Base-by-base conservation (phyloP, 2,329 filamentous ascomycete species). In the Alternaria brassicae region DNA sequence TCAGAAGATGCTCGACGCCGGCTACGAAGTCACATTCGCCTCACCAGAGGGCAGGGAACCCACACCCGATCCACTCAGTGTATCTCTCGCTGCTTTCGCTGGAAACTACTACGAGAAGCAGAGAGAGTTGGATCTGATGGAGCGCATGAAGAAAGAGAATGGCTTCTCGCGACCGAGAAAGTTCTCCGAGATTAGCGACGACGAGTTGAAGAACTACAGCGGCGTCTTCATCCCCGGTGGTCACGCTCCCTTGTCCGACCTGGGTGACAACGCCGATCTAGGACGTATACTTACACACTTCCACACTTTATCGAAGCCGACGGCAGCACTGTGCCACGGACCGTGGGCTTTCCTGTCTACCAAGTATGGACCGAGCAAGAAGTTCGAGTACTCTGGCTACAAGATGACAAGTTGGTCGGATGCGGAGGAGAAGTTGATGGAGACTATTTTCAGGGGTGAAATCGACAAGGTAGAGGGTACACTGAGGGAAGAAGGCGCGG, bases 151-250 rank as follows among this genome's bases (percentile, higher is more conserved):
- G 66, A 71, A 71, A 15, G 79, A 82, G 39, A 82, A 82, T 15
- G 80, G 80, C 0, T 80, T 83, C 59, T 67, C 65, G 2, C 56
- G 48, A 1, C 81, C 81, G 0, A 74, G 73, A 10, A 72, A 73
- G 5, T 80, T 83, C 50, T 64, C 62, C 4, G 70, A 75, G 17
- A 79, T 82, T 32, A 70, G 62, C n/a, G 76, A 82, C 32, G 73
- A 76, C 0, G 79, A 82, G 53, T 57, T 83, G 40, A 61, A 74
- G 27, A 63, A 64, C 0, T 83, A 78, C 41, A 72, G 67, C 0
- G 81, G 80, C 1, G 68, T 82, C 0, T 81, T 82, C 51, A 79
- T 83, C 15, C 81, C 81, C 0, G 81, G 81, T 1, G 81, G 80
- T 1, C 81, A 83, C 56, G 80, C 80, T 12, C 81, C 81, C 4